These are phyloP conservation scores for Phytophthora megakarya DNA, from an alignment of 352 stramenopile species.

Conservation along the genomic window DNA sequence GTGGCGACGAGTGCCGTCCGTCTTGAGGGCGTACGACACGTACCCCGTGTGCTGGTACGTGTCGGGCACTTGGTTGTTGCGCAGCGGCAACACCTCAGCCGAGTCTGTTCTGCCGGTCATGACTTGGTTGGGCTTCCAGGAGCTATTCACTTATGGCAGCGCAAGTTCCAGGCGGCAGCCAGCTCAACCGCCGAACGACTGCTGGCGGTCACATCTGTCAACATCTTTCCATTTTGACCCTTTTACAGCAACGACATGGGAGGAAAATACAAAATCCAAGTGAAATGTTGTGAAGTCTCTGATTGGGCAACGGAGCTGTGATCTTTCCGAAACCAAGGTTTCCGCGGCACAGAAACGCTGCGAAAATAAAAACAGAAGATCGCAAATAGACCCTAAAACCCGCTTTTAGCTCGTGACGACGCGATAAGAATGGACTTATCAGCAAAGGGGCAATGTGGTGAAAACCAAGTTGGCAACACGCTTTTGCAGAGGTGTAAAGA, in stretches of 20 bases:
- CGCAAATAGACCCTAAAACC: background rate
- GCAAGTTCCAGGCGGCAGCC: conserved; percentile 7
- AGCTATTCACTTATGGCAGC: conserved; percentile 33
- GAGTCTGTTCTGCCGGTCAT: conserved; percentile 36
- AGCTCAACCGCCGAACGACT: conserved; percentile 22
- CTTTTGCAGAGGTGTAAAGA: background rate
- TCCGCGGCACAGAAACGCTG: conserved; percentile 4
- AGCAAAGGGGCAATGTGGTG: background rate
- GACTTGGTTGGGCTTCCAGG: background rate
- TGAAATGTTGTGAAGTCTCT: conserved; percentile 4
- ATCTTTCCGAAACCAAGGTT: conserved; percentile 18
- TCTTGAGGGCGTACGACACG: conserved; percentile 37
- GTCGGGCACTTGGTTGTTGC: conserved; percentile 1
- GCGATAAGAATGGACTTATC: conserved; percentile 19
- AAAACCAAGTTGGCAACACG: no score
- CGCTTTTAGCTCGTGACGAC: conserved; percentile 7
- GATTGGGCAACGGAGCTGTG: conserved; percentile 15
- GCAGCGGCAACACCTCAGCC: conserved; percentile 36
- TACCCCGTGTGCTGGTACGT: conserved; percentile 41
- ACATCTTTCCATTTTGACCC: conserved; percentile 29
- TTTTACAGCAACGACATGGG: conserved; percentile 13
- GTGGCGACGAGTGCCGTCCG: conserved; percentile 19
- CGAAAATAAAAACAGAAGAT: background rate
- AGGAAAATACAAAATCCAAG: background rate
- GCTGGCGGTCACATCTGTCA: conserved; percentile 26